Base-by-base conservation (phyloP, 345 rosid species). In the Viola odorata region DNA sequence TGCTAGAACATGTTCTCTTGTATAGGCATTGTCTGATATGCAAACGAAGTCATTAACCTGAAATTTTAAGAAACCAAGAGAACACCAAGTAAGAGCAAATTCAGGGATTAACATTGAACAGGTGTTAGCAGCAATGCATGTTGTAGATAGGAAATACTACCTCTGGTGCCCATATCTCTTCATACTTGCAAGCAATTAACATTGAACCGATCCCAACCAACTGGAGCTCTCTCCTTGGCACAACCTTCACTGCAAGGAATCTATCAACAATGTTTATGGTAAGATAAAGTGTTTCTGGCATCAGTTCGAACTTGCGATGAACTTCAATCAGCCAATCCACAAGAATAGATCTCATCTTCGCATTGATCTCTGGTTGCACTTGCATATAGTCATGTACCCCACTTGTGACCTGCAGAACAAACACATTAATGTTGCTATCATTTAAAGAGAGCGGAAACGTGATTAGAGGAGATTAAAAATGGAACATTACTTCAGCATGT, bases 161-260 rank as follows among this genome's bases (percentile, higher is more conserved):
- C 94, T 86, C 85, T 37, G 95, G 98, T 12, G 98, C 88, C 98
- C 96, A 89, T 62, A 89, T 85, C 76, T 89, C 98, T 75, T 92
- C 98, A 54, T 92, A 92, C 69, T 92, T 92, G 77, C 94, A 89
- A 37, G 98, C 96, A 4, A 89, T 78, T 16, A 92, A 88, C 94
- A 92, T 77, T 17, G 96, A 74, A 59, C 96, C 80, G 45, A 89
- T 83, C 67, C 96, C 98, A 36, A 89, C 68, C 14, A 89, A 64
- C 76, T 92, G 96, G 53, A 92, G 87, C 69, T 92, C 94, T 73
- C 68, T 83, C 70, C 90, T 82, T 0, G 75, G 69, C 0, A 89
- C 96, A 68, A 72, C 65, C 68, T 79, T 85, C 70, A 69, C 66
- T 0, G 91, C 81, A 14, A 92, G 85, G 72, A 80, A 89, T 1